A percentile compares a stretch with the other conserved stretches of the same genome.
These are phyloP conservation scores for Apiotrichum domesticum DNA, from an alignment of 1,284 basidiomycete genomes.

Conservation along the genomic window DNA sequence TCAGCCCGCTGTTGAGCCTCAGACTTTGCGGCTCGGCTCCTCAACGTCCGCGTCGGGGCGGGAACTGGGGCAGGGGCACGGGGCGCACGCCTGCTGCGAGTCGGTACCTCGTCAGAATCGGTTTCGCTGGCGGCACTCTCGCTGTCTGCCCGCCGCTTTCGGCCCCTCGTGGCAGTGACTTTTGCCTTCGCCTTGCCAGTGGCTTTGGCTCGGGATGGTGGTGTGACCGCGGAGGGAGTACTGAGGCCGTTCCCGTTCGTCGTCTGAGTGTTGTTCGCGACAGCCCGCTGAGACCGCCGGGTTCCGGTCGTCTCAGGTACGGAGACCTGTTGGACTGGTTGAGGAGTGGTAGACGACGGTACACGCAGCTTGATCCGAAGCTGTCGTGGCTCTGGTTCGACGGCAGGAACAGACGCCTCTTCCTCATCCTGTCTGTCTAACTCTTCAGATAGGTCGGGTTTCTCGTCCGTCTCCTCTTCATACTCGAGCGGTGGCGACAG, in stretches of 20 bases:
- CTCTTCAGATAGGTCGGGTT: background rate
- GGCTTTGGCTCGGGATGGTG: background rate
- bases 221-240: too few species aligned
- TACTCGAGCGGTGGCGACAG: conserved; percentile 4
- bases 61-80: conserved; percentile 4
- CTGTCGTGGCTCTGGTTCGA: background rate
- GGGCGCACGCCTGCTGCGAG: background rate
- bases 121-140: conserved; percentile 13
- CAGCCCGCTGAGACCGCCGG: too few species aligned
- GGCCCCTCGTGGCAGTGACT: background rate
- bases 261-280: too few species aligned
- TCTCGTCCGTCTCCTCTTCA: background rate
- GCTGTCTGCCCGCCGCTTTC: conserved; percentile 7
- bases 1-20: conserved; percentile 25
- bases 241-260: background rate
- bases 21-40: conserved; percentile 26
- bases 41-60: conserved; percentile 20
- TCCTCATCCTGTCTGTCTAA: background rate
- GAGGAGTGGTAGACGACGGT: too few species aligned
- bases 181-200: background rate
- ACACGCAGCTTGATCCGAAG: background rate
- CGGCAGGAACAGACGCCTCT: background rate
- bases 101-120: background rate
- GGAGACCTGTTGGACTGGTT: too few species aligned
- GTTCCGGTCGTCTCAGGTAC: too few species aligned